A percentile compares a stretch with the other conserved stretches of the same genome.
These are phyloP conservation scores for Mucor racemosus DNA, from an alignment of 371 early-diverging fungal species.

Conservation along the genomic window DNA sequence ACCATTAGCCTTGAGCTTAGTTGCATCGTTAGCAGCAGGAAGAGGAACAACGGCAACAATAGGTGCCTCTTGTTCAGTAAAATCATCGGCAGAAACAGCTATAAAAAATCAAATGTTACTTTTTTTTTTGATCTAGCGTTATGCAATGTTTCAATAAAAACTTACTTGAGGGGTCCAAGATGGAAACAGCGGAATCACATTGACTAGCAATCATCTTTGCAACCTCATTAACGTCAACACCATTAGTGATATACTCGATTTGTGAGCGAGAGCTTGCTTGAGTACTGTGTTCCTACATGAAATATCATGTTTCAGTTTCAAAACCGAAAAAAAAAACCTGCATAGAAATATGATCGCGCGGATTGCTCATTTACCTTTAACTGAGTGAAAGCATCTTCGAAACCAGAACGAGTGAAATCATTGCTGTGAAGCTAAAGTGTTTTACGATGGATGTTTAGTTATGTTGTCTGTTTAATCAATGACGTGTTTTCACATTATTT, in stretches of 20 bases:
- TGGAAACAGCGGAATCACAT: constrained; percentile 38
- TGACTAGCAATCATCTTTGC: constrained; percentile 34
- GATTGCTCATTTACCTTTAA: constrained; percentile 35
- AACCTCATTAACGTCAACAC: constrained; percentile 40
- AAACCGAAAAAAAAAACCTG: background rate
- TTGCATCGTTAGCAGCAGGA: constrained; percentile 29
- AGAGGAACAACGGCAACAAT: constrained; percentile 39
- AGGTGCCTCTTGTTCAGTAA: constrained; percentile 21
- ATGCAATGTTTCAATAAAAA: background rate
- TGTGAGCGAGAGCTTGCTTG: constrained; percentile 38
- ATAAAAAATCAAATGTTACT: background rate
- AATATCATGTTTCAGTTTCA: background rate
- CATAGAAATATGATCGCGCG: background rate
- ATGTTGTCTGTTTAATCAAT: background rate
- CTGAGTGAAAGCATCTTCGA: constrained; percentile 30
- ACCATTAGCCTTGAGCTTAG: constrained; percentile 41
- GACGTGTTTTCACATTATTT: constrained; percentile 1
- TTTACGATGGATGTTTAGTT: background rate
- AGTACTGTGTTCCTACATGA: constrained; percentile 28
- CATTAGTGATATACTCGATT: constrained; percentile 41
- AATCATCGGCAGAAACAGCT: constrained; percentile 32
- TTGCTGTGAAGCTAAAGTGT: constrained; percentile 41
- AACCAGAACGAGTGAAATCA: constrained; percentile 40
- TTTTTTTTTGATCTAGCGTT: background rate
- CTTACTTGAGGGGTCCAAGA: constrained; percentile 41